These are phyloP conservation scores for Luffa aegyptiaca DNA, from an alignment of 306 rosid species.

Conservation along the genomic window DNA sequence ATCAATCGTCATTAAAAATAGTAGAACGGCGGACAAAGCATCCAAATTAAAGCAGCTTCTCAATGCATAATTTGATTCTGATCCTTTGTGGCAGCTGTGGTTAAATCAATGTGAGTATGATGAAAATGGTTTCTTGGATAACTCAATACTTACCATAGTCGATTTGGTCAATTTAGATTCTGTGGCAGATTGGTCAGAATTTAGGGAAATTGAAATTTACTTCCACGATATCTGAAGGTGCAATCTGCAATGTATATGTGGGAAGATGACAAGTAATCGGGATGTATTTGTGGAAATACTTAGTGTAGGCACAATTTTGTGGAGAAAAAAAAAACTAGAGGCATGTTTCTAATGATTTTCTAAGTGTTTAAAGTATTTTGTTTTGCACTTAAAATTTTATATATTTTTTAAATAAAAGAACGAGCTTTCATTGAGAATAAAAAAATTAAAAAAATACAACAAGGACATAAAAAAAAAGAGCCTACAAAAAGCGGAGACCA, in stretches of 20 bases:
- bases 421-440: no score
- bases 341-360: no score
- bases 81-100: background rate
- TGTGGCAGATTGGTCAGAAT: background rate
- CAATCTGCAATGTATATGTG: background rate
- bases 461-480: no score
- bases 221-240: background rate
- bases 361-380: no score
- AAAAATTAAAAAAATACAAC: no score
- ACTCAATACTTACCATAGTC: background rate
- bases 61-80: background rate
- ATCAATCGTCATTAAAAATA: background rate
- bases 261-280: background rate
- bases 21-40: background rate
- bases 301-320: background rate
- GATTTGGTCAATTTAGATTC: background rate
- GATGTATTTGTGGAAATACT: background rate
- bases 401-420: no score
- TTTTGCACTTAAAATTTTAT: no score
- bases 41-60: background rate
- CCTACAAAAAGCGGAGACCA: no score
- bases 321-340: background rate
- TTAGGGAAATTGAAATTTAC: background rate
- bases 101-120: conserved; percentile 2
- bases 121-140: background rate